These are phyloP conservation scores for Fusarium coffeatum DNA, from an alignment of 2,329 filamentous ascomycete genomes.

Conservation along the genomic window DNA sequence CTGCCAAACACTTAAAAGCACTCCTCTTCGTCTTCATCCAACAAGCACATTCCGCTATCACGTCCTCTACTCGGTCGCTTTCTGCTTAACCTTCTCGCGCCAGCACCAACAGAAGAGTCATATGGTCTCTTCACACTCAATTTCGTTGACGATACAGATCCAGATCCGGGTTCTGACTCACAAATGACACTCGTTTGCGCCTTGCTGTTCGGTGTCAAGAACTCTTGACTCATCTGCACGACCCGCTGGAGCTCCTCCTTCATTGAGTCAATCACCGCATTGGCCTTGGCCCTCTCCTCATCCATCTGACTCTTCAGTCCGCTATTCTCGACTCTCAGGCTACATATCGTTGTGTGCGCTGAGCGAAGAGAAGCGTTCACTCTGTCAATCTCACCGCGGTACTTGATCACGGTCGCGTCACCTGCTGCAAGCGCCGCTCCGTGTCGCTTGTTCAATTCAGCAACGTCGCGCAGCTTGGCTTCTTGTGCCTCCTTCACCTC, in stretches of 20 bases:
- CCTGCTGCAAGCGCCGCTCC: constrained; percentile 62
- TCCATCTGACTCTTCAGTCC: constrained; percentile 52
- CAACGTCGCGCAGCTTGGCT: constrained; percentile 49
- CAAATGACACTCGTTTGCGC: neutral
- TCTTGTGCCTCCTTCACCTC: constrained; percentile 56
- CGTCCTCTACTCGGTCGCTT: constrained; percentile 48
- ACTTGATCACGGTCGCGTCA: constrained; percentile 62
- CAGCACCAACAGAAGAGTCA: neutral
- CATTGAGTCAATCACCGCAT: constrained; percentile 61
- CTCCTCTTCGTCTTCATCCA: constrained; percentile 64
- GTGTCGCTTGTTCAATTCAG: constrained; percentile 55
- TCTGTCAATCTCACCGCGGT: constrained; percentile 61
- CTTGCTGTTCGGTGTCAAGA: constrained; percentile 52
- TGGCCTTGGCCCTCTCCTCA: constrained; percentile 55
- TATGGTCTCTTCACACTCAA: neutral
- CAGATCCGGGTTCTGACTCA: neutral
- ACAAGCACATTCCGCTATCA: constrained; percentile 66
- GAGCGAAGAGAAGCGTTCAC: constrained; percentile 58
- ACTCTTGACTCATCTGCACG: constrained; percentile 59
- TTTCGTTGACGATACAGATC: neutral
- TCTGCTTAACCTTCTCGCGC: neutral
- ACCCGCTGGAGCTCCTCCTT: constrained; percentile 63
- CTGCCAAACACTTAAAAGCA: constrained; percentile 33
- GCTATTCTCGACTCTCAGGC: constrained; percentile 60
- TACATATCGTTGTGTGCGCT: constrained; percentile 60